Evolutionary conservation across 1,284 basidiomycete genomes (phyloP).

Genomic region (Rhodotorula sp.): DNA sequence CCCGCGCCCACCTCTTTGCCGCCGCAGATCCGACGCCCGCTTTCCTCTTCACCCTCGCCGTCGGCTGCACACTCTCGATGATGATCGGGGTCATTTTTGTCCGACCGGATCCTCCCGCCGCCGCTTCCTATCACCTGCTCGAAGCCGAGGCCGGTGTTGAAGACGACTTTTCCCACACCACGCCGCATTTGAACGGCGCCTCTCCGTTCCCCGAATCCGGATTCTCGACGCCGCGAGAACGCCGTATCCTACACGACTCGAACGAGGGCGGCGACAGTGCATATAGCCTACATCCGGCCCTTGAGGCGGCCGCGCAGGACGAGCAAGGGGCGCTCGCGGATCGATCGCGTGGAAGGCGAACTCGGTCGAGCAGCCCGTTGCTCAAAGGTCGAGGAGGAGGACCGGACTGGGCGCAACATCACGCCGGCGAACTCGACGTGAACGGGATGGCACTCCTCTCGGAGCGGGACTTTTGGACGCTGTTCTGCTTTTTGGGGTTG

Average conservation of each 20-base stretch:
- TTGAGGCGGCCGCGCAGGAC: neutral
- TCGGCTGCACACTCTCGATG: constrained; percentile 47
- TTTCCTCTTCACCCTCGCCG: constrained; percentile 47
- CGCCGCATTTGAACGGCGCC: neutral
- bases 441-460: constrained; percentile 20
- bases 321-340: neutral
- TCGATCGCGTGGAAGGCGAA: neutral
- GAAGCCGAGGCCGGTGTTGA: neutral
- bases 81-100: constrained; percentile 46
- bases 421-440: constrained; percentile 21
- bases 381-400: constrained; percentile 7
- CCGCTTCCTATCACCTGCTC: neutral
- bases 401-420: constrained; percentile 4
- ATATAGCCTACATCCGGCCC: constrained; percentile 10
- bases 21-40: constrained; percentile 48
- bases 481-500: constrained; percentile 18
- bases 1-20: constrained; percentile 41
- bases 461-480: constrained; percentile 22
- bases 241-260: neutral
- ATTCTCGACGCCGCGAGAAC: constrained; percentile 5
- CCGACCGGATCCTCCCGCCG: neutral
- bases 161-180: neutral
- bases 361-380: constrained; percentile 16
- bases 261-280: neutral
- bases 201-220: too few species aligned